These are phyloP conservation scores for Yamadazyma tumulicola DNA, from an alignment of 805 yeast genomes.

Conservation along the genomic window DNA sequence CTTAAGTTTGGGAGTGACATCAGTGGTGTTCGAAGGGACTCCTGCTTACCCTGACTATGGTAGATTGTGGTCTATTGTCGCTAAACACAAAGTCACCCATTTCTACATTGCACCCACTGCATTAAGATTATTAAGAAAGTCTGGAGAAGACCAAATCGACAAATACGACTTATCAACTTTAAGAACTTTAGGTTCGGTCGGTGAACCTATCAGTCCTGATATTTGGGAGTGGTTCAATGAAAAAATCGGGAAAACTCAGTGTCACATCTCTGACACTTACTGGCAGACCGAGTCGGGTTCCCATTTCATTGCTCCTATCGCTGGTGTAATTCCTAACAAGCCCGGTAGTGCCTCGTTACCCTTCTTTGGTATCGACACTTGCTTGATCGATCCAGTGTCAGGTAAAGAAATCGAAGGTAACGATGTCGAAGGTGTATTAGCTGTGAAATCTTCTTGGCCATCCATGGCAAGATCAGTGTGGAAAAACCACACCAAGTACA, in stretches of 20 bases:
- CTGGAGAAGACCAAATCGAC: constrained; percentile 62
- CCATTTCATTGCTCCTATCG: constrained; percentile 72
- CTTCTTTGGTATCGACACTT: constrained; percentile 75
- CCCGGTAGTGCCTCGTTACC: constrained; percentile 87
- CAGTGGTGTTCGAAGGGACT: constrained; percentile 81
- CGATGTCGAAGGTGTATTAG: constrained; percentile 79
- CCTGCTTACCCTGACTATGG: constrained; percentile 82
- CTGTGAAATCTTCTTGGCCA: constrained; percentile 74
- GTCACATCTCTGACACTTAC: constrained; percentile 77
- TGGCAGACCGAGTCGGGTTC: constrained; percentile 91
- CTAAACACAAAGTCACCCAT: constrained; percentile 67
- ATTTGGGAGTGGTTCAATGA: constrained; percentile 86
- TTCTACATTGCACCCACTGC: constrained; percentile 87
- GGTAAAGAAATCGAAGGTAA: constrained; percentile 68
- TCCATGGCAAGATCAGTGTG: constrained; percentile 81
- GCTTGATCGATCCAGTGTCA: constrained; percentile 67
- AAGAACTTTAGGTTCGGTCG: constrained; percentile 76
- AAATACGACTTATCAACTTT: constrained; percentile 60
- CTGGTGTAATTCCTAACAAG: constrained; percentile 73
- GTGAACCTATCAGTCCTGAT: constrained; percentile 84
- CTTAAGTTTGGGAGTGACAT: constrained; percentile 68
- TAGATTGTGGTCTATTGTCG: constrained; percentile 77
- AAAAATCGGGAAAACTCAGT: constrained; percentile 63
- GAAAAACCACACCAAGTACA: constrained; percentile 68
- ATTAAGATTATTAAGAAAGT: constrained; percentile 67